Percentiles rank a stretch among this genome's conserved stretches.
phyloP scores from a whole-genome alignment of 2,329 filamentous ascomycete genomes.

The Zymoseptoria crescenta region DNA sequence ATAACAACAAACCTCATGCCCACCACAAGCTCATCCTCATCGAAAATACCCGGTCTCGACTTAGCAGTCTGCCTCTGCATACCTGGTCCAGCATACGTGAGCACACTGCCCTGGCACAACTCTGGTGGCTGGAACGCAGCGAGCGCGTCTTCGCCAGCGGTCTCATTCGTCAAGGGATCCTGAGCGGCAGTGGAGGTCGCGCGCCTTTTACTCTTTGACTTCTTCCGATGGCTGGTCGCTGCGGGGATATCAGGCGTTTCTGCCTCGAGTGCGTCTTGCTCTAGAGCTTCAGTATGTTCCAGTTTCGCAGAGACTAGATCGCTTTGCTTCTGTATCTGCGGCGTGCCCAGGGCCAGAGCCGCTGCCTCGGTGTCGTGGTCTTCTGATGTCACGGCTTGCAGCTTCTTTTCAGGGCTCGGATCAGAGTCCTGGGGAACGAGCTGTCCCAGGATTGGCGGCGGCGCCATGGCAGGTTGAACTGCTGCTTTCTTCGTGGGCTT shows the following conservation, averaged over 20 bases:
- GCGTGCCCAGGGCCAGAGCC: not conserved
- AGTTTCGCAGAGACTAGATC: not conserved
- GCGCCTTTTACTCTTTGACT: slow-evolving; percentile 1
- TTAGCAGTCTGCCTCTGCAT: slow-evolving; percentile 33
- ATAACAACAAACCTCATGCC: slow-evolving; percentile 37
- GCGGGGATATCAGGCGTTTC: not conserved
- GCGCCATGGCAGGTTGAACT: not conserved
- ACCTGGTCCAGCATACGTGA: slow-evolving; percentile 20
- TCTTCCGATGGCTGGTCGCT: not conserved
- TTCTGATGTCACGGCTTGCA: not conserved
- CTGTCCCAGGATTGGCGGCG: not conserved
- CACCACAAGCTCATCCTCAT: slow-evolving; percentile 35
- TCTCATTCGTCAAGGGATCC: not conserved
- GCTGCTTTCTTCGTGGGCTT: not conserved
- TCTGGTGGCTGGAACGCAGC: slow-evolving; percentile 17
- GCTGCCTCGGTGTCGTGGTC: not conserved
- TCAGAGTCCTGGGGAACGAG: not conserved
- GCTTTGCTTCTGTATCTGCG: not conserved
- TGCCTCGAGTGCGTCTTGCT: not conserved
- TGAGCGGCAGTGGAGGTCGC: not conserved
- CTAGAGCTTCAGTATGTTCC: not conserved
- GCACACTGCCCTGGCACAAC: slow-evolving; percentile 15
- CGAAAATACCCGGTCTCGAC: slow-evolving; percentile 34
- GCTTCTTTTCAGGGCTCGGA: not conserved
- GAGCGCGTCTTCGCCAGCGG: slow-evolving; percentile 5